These are phyloP conservation scores for Trichoderma koningii DNA, from an alignment of 2,329 filamentous ascomycete species.

Conservation along the genomic window DNA sequence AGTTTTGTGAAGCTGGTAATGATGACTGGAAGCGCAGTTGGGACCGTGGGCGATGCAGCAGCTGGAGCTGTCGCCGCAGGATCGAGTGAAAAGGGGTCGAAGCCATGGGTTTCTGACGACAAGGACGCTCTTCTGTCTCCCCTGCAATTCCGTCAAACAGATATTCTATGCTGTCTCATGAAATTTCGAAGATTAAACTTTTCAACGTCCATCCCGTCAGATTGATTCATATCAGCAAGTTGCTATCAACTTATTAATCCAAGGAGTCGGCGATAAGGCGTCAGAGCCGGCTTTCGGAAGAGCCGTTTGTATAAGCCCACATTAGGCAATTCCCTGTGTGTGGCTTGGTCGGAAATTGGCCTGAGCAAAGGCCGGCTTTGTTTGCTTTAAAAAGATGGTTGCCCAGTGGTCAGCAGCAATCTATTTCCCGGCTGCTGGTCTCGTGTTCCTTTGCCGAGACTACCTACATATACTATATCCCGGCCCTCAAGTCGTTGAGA, in stretches of 20 bases:
- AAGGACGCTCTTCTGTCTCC: too few species aligned
- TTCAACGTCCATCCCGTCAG: neutral
- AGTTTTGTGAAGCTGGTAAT: conserved; percentile 1
- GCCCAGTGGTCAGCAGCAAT: neutral
- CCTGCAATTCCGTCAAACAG: neutral
- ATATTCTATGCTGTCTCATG: neutral
- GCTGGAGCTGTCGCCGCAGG: conserved; percentile 23
- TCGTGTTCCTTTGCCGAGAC: neutral
- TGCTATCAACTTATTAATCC: neutral
- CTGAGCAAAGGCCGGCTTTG: neutral
- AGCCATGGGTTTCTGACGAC: conserved; percentile 7
- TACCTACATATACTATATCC: too few species aligned
- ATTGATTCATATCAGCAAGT: neutral
- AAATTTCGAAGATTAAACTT: neutral
- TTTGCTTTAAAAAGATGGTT: neutral
- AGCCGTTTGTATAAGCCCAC: conserved; percentile 24
- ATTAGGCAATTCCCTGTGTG: conserved; percentile 12
- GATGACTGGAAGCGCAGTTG: conserved; percentile 18
- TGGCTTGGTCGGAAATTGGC: conserved; percentile 15
- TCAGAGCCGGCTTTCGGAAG: conserved; percentile 3
- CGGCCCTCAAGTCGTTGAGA: too few species aligned
- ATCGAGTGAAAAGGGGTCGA: conserved; percentile 17
- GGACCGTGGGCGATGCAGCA: conserved; percentile 10
- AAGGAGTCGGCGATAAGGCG: conserved; percentile 3
- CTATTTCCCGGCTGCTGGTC: neutral